Percentiles rank a stretch among this genome's conserved stretches.
These are phyloP conservation scores for Colletotrichum spaethianum DNA, from an alignment of 2,329 filamentous ascomycete species.

Conservation along the genomic window DNA sequence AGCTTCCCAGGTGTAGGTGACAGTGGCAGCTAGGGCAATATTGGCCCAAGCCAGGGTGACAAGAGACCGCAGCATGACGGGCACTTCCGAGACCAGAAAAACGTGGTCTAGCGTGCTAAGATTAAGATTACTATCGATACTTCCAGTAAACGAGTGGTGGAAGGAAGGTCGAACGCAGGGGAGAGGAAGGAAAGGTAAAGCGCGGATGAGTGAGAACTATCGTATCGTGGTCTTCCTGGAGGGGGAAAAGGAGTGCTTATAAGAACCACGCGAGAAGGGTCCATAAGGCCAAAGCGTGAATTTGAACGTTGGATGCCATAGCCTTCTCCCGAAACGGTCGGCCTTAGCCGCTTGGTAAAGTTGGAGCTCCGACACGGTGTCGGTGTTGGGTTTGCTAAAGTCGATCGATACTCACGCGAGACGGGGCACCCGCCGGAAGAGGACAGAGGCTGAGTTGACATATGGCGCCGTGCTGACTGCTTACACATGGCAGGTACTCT, in stretches of 20 bases:
- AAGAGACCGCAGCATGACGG: constrained; percentile 28
- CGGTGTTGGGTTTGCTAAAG: constrained; percentile 17
- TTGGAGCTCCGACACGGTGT: constrained; percentile 35
- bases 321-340: background rate
- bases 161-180: constrained; percentile 19
- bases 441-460: constrained; percentile 28
- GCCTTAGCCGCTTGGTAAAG: constrained; percentile 30
- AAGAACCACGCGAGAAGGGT: constrained; percentile 15
- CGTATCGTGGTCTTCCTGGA: background rate
- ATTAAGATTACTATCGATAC: constrained; percentile 4
- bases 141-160: constrained; percentile 33
- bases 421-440: constrained; percentile 6
- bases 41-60: constrained; percentile 43
- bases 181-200: constrained; percentile 5
- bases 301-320: background rate
- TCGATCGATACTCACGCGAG: constrained; percentile 28
- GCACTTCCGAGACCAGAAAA: constrained; percentile 11
- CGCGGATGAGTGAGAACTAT: constrained; percentile 2
- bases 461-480: constrained; percentile 32
- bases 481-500: constrained; percentile 31
- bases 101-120: constrained; percentile 12
- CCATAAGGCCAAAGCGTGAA: constrained; percentile 21
- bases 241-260: constrained; percentile 25
- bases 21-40: constrained; percentile 48
- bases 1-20: constrained; percentile 56